Percentiles rank a stretch among this genome's conserved stretches.
phyloP scores from a whole-genome alignment of 2,329 filamentous ascomycete species.

The Cercospora sp. region DNA sequence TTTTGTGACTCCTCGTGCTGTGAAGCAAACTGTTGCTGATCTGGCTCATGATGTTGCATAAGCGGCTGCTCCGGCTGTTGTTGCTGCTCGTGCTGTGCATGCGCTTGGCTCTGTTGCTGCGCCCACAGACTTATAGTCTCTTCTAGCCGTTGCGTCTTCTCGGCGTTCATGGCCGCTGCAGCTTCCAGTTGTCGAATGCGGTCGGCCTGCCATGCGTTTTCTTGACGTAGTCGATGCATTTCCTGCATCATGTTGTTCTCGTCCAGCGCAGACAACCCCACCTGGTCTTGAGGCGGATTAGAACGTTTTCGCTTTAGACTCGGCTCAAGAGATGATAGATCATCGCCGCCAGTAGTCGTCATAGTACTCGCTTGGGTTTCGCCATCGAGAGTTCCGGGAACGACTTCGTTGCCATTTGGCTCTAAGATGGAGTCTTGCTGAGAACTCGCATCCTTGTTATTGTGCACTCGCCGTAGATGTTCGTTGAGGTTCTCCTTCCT shows the following conservation, averaged over 20 bases:
- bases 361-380: constrained; percentile 21
- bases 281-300: constrained; percentile 7
- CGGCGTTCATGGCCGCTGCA: constrained; percentile 14
- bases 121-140: constrained; percentile 20
- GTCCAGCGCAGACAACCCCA: constrained; percentile 21
- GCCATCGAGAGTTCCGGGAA: constrained; percentile 23
- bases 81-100: constrained; percentile 11
- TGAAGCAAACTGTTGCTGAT: background rate
- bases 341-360: constrained; percentile 5
- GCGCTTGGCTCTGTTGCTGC: constrained; percentile 12
- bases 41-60: constrained; percentile 1
- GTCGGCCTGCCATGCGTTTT: constrained; percentile 46
- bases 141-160: constrained; percentile 16
- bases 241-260: constrained; percentile 41
- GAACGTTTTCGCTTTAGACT: constrained; percentile 19
- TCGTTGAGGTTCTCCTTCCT: constrained; percentile 92
- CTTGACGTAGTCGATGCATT: constrained; percentile 44
- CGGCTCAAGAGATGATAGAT: constrained; percentile 6
- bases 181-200: constrained; percentile 33
- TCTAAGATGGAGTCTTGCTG: constrained; percentile 23
- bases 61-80: constrained; percentile 4
- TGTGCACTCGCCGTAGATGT: constrained; percentile 85
- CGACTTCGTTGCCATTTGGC: constrained; percentile 19
- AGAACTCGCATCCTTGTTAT: constrained; percentile 27
- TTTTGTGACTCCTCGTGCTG: constrained; percentile 1